These are phyloP conservation scores for Paramyrothecium roridum DNA, from an alignment of 2,329 filamentous ascomycete genomes.

Conservation along the genomic window DNA sequence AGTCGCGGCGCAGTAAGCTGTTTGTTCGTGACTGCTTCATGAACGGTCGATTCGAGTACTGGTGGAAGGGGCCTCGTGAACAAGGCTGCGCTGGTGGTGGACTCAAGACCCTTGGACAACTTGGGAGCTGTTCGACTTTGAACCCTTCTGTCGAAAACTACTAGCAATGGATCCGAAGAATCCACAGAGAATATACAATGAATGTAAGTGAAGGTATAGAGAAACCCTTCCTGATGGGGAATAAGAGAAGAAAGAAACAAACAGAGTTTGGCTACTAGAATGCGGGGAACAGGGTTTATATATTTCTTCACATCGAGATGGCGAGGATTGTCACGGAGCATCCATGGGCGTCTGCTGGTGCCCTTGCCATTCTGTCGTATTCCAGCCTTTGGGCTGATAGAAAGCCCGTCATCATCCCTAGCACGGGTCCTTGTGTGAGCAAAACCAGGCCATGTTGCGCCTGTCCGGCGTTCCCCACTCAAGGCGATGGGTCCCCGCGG, in stretches of 20 bases:
- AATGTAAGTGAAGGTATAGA: neutral
- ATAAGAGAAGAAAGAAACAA: neutral
- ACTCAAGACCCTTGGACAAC: neutral
- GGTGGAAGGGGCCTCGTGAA: neutral
- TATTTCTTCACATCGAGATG: neutral
- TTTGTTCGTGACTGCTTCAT: neutral
- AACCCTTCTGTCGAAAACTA: neutral
- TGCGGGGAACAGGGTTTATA: neutral
- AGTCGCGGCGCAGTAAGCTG: neutral
- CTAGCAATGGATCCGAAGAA: neutral
- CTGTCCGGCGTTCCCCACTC: neutral
- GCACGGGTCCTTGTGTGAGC: neutral
- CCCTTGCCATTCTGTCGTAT: neutral
- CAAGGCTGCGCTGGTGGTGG: neutral
- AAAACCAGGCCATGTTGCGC: neutral
- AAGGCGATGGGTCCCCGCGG: neutral
- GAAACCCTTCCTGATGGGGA: neutral
- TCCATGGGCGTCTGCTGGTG: neutral
- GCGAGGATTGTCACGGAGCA: neutral
- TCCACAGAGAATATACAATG: neutral
- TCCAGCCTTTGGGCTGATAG: neutral
- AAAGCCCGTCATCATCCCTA: neutral
- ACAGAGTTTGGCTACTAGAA: neutral
- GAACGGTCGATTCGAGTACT: neutral
- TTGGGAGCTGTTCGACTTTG: neutral